Evolutionary conservation across 2,329 filamentous ascomycete species (phyloP).

Genomic region (Emergomyces orientalis): DNA sequence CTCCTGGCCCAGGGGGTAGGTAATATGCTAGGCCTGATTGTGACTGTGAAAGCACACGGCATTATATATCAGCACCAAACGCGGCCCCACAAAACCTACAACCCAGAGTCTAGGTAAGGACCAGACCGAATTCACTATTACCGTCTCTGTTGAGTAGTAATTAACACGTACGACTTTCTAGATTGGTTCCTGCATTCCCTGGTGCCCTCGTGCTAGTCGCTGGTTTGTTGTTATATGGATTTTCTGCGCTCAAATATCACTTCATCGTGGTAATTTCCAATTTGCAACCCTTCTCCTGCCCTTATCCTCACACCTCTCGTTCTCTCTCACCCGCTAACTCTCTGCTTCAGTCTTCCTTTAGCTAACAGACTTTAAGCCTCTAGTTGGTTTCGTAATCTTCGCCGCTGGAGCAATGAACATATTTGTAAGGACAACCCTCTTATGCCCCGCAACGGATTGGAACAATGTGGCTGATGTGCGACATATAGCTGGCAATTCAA

Average conservation of each 20-base stretch:
- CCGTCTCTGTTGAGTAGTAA: not conserved
- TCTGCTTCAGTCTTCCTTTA: not conserved
- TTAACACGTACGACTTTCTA: not conserved
- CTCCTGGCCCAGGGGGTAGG: conserved; percentile 6
- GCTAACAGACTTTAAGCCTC: not conserved
- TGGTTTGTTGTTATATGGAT: conserved; percentile 8
- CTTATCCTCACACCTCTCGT: not conserved
- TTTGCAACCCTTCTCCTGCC: not conserved
- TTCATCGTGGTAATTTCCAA: conserved; percentile 6
- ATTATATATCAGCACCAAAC: conserved; percentile 2
- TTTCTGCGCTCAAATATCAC: conserved; percentile 2
- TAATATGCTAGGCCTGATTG: conserved; percentile 4
- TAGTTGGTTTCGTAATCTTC: conserved; percentile 5
- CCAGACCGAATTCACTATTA: not conserved
- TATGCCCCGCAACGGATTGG: not conserved
- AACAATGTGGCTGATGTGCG: not conserved
- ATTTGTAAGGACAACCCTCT: conserved; percentile 2
- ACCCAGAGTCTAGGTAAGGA: conserved; percentile 3
- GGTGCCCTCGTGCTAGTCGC: conserved; percentile 1
- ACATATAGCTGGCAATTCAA: conserved; percentile 5
- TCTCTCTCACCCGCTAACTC: not conserved
- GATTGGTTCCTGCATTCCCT: conserved; percentile 4
- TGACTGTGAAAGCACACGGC: not conserved
- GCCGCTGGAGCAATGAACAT: conserved; percentile 3
- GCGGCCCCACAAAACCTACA: not conserved